These are phyloP conservation scores for Xylaria arbuscula DNA, from an alignment of 2,329 filamentous ascomycete species.

Conservation along the genomic window DNA sequence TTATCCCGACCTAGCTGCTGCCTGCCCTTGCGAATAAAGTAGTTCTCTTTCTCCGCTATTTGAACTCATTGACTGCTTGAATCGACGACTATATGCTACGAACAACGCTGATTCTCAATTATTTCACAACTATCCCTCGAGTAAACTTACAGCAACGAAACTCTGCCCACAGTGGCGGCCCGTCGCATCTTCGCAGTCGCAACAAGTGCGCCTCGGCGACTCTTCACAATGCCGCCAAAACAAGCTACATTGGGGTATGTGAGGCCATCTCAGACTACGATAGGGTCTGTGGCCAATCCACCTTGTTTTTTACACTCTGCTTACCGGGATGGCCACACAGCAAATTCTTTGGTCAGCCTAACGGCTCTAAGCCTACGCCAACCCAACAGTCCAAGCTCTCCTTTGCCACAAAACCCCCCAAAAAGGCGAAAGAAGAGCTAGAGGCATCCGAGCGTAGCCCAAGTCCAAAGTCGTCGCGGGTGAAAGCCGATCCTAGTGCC, in stretches of 20 bases:
- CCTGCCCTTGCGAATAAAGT: slow-evolving; percentile 14
- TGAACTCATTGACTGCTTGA: not conserved
- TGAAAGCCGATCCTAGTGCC: slow-evolving; percentile 44
- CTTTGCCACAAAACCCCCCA: slow-evolving; percentile 71
- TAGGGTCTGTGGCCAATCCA: slow-evolving; percentile 47
- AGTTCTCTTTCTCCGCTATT: slow-evolving; percentile 1
- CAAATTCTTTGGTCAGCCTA: slow-evolving; percentile 82
- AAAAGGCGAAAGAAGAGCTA: slow-evolving; percentile 51
- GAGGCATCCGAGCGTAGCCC: slow-evolving; percentile 39
- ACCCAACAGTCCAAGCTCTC: slow-evolving; percentile 82
- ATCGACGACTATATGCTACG: not conserved
- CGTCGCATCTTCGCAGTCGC: slow-evolving; percentile 42
- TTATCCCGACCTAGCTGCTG: slow-evolving; percentile 19
- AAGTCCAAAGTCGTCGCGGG: slow-evolving; percentile 37
- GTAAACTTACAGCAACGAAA: not conserved
- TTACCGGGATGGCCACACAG: slow-evolving; percentile 59
- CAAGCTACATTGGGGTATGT: slow-evolving; percentile 53
- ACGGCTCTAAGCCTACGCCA: slow-evolving; percentile 68
- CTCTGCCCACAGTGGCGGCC: slow-evolving; percentile 43
- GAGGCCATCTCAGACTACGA: slow-evolving; percentile 51
- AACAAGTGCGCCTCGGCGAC: slow-evolving; percentile 43
- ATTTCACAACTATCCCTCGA: slow-evolving; percentile 9
- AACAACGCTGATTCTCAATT: not conserved
- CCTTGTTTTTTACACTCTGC: slow-evolving; percentile 12
- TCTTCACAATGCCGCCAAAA: slow-evolving; percentile 50